Conservation (phyloP, 192 early-diverging fungal genomes). For the Phycomyces nitens region DNA sequence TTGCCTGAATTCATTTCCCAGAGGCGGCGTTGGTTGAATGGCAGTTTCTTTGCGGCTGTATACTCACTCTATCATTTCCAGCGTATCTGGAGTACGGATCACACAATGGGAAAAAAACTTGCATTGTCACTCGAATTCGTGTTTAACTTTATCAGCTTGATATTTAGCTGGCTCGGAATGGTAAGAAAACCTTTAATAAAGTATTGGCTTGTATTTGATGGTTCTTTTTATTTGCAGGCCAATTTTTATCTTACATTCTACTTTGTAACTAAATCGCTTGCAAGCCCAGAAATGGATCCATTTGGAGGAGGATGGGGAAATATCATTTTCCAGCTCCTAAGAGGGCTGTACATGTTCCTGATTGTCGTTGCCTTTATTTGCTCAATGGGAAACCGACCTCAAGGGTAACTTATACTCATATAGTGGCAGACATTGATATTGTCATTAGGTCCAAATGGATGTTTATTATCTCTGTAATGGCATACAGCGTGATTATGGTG, state of each 20-base stretch:
- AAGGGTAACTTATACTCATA: conserved; percentile 24
- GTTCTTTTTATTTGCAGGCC: conserved; percentile 25
- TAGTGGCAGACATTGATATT: background rate
- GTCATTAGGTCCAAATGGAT: conserved; percentile 50
- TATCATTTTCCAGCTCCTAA: conserved; percentile 40
- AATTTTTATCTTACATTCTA: conserved; percentile 63
- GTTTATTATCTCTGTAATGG: conserved; percentile 44
- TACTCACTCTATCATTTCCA: conserved; percentile 60
- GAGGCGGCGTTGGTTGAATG: conserved; percentile 92
- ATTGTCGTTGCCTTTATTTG: conserved; percentile 48
- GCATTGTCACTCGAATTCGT: conserved; percentile 57
- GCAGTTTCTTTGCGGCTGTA: conserved; percentile 73
- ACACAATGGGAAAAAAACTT: conserved; percentile 45
- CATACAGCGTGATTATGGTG: conserved; percentile 47
- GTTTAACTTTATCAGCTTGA: conserved; percentile 68
- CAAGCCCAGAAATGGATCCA: conserved; percentile 38
- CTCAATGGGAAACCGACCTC: conserved; percentile 46
- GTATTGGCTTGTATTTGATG: conserved; percentile 68
- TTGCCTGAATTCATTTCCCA: conserved; percentile 94
- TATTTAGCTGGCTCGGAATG: conserved; percentile 75
- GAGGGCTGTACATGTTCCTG: conserved; percentile 50
- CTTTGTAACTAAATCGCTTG: conserved; percentile 46
- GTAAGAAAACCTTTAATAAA: conserved; percentile 71
- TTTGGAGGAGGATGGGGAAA: conserved; percentile 46
- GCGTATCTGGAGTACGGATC: conserved; percentile 58